Evolutionary conservation across 768 basidiomycete genomes (phyloP).

Genomic region (Lentinula boryana): DNA sequence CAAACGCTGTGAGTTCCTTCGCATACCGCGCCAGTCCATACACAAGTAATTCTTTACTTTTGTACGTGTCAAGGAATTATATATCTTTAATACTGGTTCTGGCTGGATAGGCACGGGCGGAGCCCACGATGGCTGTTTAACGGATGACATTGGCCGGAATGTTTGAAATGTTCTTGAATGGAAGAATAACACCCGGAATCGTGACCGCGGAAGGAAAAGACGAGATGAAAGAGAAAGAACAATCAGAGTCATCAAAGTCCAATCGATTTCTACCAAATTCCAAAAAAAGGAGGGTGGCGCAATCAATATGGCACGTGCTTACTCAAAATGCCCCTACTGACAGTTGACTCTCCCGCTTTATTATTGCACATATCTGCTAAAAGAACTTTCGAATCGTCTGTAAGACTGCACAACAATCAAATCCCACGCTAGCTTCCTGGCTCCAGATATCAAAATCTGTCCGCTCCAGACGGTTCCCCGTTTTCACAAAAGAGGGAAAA

Average conservation of each 20-base stretch:
- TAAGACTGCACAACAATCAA: too few species aligned
- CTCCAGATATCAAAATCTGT: too few species aligned
- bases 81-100: slow-evolving; percentile 74
- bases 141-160: slow-evolving; percentile 20
- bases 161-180: background rate
- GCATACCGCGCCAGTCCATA: slow-evolving; percentile 8
- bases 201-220: background rate
- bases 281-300: background rate
- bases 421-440: too few species aligned
- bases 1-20: background rate
- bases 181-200: background rate
- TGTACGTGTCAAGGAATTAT: slow-evolving; percentile 87
- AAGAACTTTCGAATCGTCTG: too few species aligned
- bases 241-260: background rate
- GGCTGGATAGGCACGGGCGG: slow-evolving; percentile 34
- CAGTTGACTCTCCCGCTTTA: too few species aligned
- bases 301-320: background rate
- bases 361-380: too few species aligned
- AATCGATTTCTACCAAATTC: background rate
- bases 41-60: slow-evolving; percentile 53
- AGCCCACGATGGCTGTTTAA: slow-evolving; percentile 59
- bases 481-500: too few species aligned
- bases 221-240: background rate
- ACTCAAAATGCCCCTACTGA: too few species aligned
- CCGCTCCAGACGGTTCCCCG: too few species aligned